Base-by-base conservation (phyloP, 1,284 basidiomycete genomes). In the Irpex sp. region DNA sequence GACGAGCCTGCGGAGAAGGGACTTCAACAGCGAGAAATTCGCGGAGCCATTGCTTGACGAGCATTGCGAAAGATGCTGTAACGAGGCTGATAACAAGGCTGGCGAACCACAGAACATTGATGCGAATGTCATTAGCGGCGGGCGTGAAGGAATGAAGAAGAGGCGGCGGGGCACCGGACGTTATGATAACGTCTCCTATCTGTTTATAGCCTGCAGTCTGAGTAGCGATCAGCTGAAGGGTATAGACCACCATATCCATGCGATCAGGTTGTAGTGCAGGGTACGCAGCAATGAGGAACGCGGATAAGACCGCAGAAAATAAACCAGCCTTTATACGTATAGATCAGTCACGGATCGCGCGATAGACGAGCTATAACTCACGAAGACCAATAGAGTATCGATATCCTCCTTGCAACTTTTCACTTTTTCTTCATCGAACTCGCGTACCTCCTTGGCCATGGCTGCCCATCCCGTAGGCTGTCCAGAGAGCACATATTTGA, bases 11-110 rank as follows among this genome's bases (percentile, higher is more conserved):
- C 1, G 61, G 58, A 9, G 58, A 56, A 4, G 23, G 23, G 4
- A 4, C 23, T 23, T 23, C 12, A 23, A 1, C 3, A 48, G 21
- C 3, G 57, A 14, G 3, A 51, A 58, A 5, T n/a, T 21, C 39
- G 61, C 21, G 56, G 60, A 66, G 59, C 65, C 65, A 66, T 49
- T 66, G 65, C 28, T 63, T 66, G 36, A 63, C 60, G n/a, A 59
- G 58, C 21, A 66, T 64, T 12, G 61, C 61, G 14, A 66, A 42
- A 12, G 62, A 60, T 9, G 65, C 65, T 0, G 63, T 56, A 8
- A 58, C 47, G 0, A 66, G 56, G 47, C 63, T 64, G 60, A 64
- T 45, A 4, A 66, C 61, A 0, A 66, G 49, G 12, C 61, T 60
- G 16, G 52, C 18, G 52, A 66, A 63, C 63, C 65, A 66, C 7